Conservation (phyloP, 306 rosid species). For the Lotus japonicus region DNA sequence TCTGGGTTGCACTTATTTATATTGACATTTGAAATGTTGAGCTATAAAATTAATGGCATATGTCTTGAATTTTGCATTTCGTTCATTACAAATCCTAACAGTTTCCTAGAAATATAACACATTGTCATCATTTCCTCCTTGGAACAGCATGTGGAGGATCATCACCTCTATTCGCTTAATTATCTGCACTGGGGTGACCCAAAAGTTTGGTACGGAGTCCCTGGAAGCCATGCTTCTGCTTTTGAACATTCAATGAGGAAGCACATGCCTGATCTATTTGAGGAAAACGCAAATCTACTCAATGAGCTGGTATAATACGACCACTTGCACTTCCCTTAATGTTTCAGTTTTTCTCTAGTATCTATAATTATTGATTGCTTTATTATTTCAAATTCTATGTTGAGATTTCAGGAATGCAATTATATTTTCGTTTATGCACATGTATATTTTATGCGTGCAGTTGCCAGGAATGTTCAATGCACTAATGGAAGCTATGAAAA, state of each 20-base stretch:
- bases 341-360: constrained; percentile 6
- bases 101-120: constrained; percentile 15
- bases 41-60: neutral
- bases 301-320: constrained; percentile 69
- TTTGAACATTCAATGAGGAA: constrained; percentile 79
- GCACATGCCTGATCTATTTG: constrained; percentile 81
- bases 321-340: constrained; percentile 14
- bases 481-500: no score
- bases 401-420: neutral
- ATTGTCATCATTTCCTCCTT: constrained; percentile 25
- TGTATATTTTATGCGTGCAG: no score
- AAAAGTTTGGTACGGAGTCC: constrained; percentile 94
- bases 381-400: constrained; percentile 2
- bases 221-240: constrained; percentile 65
- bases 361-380: neutral
- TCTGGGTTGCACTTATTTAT: constrained; percentile 3
- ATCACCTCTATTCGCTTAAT: constrained; percentile 91
- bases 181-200: constrained; percentile 92
- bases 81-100: constrained; percentile 8
- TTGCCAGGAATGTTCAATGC: no score
- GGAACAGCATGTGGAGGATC: constrained; percentile 95
- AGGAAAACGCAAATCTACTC: constrained; percentile 88
- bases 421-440: neutral
- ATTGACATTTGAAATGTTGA: neutral
- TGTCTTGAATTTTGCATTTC: constrained; percentile 8